Percentiles rank a stretch among this genome's conserved stretches.
Evolutionary conservation across 768 basidiomycete genomes (phyloP).

Genomic region (Boletus barrowsii): DNA sequence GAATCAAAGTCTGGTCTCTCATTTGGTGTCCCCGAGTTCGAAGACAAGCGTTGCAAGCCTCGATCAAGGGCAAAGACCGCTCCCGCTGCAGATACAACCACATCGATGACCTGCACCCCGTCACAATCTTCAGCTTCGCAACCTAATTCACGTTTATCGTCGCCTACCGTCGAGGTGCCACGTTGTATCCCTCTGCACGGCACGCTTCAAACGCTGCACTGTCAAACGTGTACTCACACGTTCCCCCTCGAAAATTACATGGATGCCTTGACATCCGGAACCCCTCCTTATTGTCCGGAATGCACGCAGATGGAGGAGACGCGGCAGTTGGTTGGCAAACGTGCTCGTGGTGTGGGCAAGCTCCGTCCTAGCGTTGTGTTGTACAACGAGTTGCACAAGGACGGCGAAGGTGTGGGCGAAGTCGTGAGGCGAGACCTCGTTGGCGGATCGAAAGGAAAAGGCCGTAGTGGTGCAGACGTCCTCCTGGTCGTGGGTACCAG

Average conservation of each 20-base stretch:
- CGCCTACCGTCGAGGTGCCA: constrained; percentile 58
- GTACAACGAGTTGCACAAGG: constrained; percentile 85
- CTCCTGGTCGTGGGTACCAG: constrained; percentile 90
- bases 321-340: constrained; percentile 72
- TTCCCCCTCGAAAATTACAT: constrained; percentile 65
- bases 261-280: constrained; percentile 55
- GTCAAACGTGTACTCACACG: constrained; percentile 74
- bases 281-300: constrained; percentile 73
- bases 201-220: constrained; percentile 74
- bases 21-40: constrained; percentile 76
- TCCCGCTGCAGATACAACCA: constrained; percentile 12
- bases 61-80: constrained; percentile 44
- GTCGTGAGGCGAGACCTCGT: constrained; percentile 79
- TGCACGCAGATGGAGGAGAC: constrained; percentile 68
- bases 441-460: constrained; percentile 64
- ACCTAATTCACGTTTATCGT: constrained; percentile 40
- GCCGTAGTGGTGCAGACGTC: constrained; percentile 73
- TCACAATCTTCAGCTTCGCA: constrained; percentile 18
- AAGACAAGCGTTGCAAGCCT: constrained; percentile 52
- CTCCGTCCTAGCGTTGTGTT: constrained; percentile 86
- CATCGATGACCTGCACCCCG: constrained; percentile 14
- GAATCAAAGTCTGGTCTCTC: constrained; percentile 84
- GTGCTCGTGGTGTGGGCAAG: constrained; percentile 74
- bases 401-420: constrained; percentile 84
- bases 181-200: constrained; percentile 90